Conservation (phyloP, 139 green algal species). For the Chlamydomonas applanata region DNA sequence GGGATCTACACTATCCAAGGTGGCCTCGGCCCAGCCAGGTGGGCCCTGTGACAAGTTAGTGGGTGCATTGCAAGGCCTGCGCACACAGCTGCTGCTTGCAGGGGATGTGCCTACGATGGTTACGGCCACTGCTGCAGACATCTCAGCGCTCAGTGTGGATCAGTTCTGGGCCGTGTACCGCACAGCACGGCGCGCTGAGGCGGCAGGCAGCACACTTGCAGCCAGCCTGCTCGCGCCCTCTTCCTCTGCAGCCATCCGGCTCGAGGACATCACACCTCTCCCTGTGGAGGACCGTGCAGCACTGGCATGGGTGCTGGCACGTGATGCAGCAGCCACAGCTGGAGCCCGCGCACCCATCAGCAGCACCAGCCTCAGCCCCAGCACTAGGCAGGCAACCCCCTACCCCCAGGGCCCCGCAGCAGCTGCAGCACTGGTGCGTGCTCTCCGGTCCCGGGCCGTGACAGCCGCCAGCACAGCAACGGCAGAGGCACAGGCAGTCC, state of each 20-base stretch:
- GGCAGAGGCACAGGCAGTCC: neutral
- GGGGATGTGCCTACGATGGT: neutral
- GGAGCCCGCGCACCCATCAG: neutral
- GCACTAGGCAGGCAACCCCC: neutral
- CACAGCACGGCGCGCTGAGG: neutral
- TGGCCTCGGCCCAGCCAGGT: neutral
- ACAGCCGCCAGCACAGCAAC: too few relatives aligned
- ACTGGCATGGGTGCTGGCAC: neutral
- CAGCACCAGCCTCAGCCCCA: neutral
- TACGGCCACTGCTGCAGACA: neutral
- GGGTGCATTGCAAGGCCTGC: neutral
- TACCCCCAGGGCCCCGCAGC: neutral
- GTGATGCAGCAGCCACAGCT: neutral
- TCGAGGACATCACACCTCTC: neutral
- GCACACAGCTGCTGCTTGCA: constrained; percentile 1
- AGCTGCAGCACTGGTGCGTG: neutral
- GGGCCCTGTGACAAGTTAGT: neutral
- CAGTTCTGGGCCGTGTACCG: constrained; percentile 8
- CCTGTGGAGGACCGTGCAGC: neutral
- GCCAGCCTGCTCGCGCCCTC: neutral
- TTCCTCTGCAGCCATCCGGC: neutral
- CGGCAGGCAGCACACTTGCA: constrained; percentile 3
- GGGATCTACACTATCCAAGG: neutral
- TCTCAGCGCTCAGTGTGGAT: neutral
- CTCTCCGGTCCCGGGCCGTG: too few relatives aligned